Base-by-base conservation (phyloP, 2,329 filamentous ascomycete genomes). In the Sclerotinia sclerotiorum region DNA sequence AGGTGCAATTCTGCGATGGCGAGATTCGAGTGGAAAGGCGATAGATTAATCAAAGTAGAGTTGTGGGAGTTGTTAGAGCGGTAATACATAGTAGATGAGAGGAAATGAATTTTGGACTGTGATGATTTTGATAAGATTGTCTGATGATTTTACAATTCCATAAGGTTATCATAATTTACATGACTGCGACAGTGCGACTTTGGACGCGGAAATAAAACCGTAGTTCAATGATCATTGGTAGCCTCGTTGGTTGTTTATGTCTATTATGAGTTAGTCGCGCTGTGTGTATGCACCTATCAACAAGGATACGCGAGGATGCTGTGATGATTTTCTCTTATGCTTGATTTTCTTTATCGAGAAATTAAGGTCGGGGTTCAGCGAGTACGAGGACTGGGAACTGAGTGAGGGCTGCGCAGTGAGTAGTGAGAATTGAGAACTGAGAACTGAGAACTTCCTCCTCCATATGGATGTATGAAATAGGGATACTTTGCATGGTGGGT, bases 241-340 rank as follows among this genome's bases (percentile, higher is more conserved):
- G 65, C 65, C 65, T 67, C 55, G 32, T 67, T 11, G 65, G 60
- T 61, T 52, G 55, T 44, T 67, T 67, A 67, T 60, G 44, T 67
- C n/a, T 44, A 64, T 44, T 6, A n/a, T 52, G 17, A 27, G 61
- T 52, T 63, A 39, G 10, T 7, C 19, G 42, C 21, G 15, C 21
- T 15, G 46, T 39, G 5, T 35, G 8, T 52, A 63, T 64, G 48
- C 49, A 54, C n/a, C n/a, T 17, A 13, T n/a, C 29, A 19, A 19
- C 64, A 51, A 55, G 62, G 35, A 56, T 56, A 48, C 19, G 62
- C 62, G 62, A 56, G 48, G n/a, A 35, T 62, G 61, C n/a, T 21
- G 32, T 29, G 46, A 51, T 52, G 60, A 63, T 39, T 63, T 52
- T 39, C 29, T 63, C 60, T 46, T 52, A 63, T 63, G 46, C 60